A percentile compares a stretch with the other conserved stretches of the same genome.
Conservation (phyloP, 208 protist genomes). For the Crithidia fasciculata region DNA sequence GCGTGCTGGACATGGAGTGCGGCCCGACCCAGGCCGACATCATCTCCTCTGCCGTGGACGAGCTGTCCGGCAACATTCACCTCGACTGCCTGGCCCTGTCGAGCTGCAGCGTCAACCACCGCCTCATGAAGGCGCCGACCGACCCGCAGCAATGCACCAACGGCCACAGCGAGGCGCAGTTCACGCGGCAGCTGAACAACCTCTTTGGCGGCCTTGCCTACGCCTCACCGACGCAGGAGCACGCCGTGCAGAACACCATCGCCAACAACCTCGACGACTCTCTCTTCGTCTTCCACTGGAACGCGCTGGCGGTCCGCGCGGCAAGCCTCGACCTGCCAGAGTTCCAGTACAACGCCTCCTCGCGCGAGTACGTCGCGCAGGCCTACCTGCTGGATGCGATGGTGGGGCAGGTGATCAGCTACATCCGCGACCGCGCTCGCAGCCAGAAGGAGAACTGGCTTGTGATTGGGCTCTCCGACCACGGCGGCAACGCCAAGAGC, state of each 20-base stretch:
- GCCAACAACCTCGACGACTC: constrained; percentile 53
- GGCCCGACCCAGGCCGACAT: constrained; percentile 25
- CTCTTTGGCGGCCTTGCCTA: constrained; percentile 63
- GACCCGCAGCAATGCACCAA: constrained; percentile 34
- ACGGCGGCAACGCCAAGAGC: constrained; percentile 66
- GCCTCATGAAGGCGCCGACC: constrained; percentile 39
- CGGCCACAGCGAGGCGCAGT: constrained; percentile 49
- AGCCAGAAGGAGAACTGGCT: constrained; percentile 84
- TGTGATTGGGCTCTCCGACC: constrained; percentile 62
- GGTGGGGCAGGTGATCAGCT: constrained; percentile 70
- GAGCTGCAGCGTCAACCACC: constrained; percentile 60
- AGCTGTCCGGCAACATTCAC: constrained; percentile 29
- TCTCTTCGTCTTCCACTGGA: constrained; percentile 79
- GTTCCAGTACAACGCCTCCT: constrained; percentile 59
- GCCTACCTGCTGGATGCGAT: constrained; percentile 74
- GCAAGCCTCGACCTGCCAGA: constrained; percentile 45
- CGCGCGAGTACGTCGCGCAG: constrained; percentile 59
- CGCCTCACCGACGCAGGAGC: constrained; percentile 26
- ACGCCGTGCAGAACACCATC: constrained; percentile 36
- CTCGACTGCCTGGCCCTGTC: constrained; percentile 60
- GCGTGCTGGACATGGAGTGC: constrained; percentile 83
- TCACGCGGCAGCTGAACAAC: constrained; percentile 40
- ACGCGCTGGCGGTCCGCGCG: constrained; percentile 61
- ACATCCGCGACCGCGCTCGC: constrained; percentile 54
- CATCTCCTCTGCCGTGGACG: constrained; percentile 17